phyloP scores from a whole-genome alignment of 2,329 filamentous ascomycete species.

The Atkinsonella texensis region DNA sequence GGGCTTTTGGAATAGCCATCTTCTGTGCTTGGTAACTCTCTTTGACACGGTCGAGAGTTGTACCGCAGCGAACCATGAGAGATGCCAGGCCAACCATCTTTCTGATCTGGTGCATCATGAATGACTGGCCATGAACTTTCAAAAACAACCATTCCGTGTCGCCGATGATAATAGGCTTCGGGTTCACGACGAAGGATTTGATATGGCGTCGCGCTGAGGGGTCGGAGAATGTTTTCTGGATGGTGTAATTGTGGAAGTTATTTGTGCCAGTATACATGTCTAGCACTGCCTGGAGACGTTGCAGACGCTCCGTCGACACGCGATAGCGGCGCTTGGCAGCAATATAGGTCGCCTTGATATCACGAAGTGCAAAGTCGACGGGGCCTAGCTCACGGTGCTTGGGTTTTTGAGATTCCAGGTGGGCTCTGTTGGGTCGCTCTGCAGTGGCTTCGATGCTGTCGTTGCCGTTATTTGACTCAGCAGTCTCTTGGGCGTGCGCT shows the following conservation, averaged over 20 bases:
- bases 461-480: background rate
- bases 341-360: slow-evolving; percentile 72
- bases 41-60: slow-evolving; percentile 55
- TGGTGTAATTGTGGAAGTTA: slow-evolving; percentile 97
- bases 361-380: slow-evolving; percentile 54
- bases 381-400: slow-evolving; percentile 33
- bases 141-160: slow-evolving; percentile 92
- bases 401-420: slow-evolving; percentile 22
- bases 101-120: slow-evolving; percentile 99
- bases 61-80: slow-evolving; percentile 72
- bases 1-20: slow-evolving; percentile 88
- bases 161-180: slow-evolving; percentile 68
- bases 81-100: slow-evolving; percentile 97
- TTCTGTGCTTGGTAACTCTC: slow-evolving; percentile 61
- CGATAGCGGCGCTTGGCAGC: slow-evolving; percentile 76
- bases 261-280: slow-evolving; percentile 68
- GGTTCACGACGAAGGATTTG: slow-evolving; percentile 76
- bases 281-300: slow-evolving; percentile 64
- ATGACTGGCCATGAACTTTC: slow-evolving; percentile 93
- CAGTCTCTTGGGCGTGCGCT: slow-evolving; percentile 10
- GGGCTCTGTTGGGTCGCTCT: slow-evolving; percentile 12
- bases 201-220: slow-evolving; percentile 82
- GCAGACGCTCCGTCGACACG: slow-evolving; percentile 57
- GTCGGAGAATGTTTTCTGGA: slow-evolving; percentile 73
- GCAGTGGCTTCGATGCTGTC: slow-evolving; percentile 5